Percentiles rank a stretch among this genome's conserved stretches.
Conservation (phyloP, 164 flowering plant species). For the Taxillus chinensis region DNA sequence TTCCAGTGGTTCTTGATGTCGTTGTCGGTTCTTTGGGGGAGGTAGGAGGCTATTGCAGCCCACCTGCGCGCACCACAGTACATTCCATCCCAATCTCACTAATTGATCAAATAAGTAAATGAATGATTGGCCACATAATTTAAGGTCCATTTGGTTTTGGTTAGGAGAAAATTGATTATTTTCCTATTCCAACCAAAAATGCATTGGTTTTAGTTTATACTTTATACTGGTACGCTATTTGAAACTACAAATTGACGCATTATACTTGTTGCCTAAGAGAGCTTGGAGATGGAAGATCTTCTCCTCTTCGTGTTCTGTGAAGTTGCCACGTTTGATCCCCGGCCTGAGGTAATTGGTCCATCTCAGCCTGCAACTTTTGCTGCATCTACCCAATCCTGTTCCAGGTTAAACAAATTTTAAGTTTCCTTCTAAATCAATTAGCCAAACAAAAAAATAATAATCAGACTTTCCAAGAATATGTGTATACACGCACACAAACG, state of each 20-base stretch:
- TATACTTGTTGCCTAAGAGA: slow-evolving; percentile 80
- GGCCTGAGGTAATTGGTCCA: slow-evolving; percentile 98
- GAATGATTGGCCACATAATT: too few species aligned
- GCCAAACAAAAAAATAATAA: too few species aligned
- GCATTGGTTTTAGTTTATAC: too few species aligned
- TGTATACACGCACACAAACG: too few species aligned
- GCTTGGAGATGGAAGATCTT: slow-evolving; percentile 96
- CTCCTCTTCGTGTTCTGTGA: slow-evolving; percentile 87
- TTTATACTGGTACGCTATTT: too few species aligned
- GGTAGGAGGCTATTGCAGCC: slow-evolving; percentile 96
- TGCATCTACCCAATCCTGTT: slow-evolving; percentile 73
- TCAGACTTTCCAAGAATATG: too few species aligned
- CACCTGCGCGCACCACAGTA: slow-evolving; percentile 35
- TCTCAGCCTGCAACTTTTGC: slow-evolving; percentile 81
- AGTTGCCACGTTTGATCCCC: slow-evolving; percentile 77
- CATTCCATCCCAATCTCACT: neutral
- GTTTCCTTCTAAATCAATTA: too few species aligned
- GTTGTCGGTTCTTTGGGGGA: slow-evolving; percentile 80
- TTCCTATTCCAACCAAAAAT: too few species aligned
- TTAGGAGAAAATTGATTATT: too few species aligned
- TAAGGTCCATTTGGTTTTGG: too few species aligned
- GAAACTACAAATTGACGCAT: too few species aligned
- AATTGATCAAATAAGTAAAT: too few species aligned
- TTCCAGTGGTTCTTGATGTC: slow-evolving; percentile 88
- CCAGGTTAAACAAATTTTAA: neutral